Conservation (phyloP, 164 flowering plant species). For the Kalanchoe fedtschenkoi region DNA sequence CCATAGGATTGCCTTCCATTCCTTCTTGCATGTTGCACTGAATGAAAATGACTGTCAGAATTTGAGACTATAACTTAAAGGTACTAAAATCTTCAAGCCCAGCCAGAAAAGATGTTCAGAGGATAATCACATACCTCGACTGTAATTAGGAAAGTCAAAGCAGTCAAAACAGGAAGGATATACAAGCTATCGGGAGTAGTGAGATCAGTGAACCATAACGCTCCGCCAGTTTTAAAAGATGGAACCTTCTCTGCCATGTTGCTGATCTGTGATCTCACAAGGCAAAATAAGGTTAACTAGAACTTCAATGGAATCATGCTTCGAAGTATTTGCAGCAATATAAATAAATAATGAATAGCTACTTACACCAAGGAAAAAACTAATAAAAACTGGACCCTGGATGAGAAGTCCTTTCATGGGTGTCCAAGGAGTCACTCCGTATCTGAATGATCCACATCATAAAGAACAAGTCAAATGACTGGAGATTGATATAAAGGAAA, state of each 20-base stretch:
- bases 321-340: no score
- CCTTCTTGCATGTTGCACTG: slow-evolving; percentile 90
- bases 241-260: slow-evolving; percentile 89
- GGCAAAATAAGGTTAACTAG: neutral
- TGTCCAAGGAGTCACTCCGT: slow-evolving; percentile 69
- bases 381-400: slow-evolving; percentile 73
- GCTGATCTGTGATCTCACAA: slow-evolving; percentile 32
- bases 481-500: no score
- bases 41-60: neutral
- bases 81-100: neutral
- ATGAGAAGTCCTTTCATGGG: slow-evolving; percentile 74
- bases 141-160: slow-evolving; percentile 52
- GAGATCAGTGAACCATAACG: slow-evolving; percentile 78
- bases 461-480: neutral
- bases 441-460: slow-evolving; percentile 27
- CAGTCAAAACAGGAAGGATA: slow-evolving; percentile 64
- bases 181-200: slow-evolving; percentile 67
- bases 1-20: slow-evolving; percentile 83
- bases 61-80: neutral
- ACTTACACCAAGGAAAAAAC: slow-evolving; percentile 85
- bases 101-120: neutral
- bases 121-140: slow-evolving; percentile 54
- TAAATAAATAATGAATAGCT: slow-evolving; percentile 2
- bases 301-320: neutral
- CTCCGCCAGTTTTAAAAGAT: slow-evolving; percentile 76